Conservation (phyloP, 176 grass and related monocot genomes). For the Ananas comosus region DNA sequence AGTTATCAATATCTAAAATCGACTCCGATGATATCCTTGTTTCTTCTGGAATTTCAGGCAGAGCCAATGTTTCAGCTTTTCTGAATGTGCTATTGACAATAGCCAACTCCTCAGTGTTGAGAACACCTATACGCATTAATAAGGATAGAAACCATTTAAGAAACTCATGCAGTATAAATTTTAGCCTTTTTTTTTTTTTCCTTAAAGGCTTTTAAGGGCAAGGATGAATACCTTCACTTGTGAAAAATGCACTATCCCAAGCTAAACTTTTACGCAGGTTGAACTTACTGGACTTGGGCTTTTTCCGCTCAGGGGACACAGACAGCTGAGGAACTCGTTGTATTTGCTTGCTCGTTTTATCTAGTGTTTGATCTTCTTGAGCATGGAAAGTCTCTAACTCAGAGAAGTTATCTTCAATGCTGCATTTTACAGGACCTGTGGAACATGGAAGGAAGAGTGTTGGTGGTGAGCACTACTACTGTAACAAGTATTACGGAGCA, state of each 20-base stretch:
- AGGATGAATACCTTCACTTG: slow-evolving; percentile 39
- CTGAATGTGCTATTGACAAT: slow-evolving; percentile 58
- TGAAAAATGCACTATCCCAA: slow-evolving; percentile 88
- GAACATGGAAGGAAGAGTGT: neutral
- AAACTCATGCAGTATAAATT: too few relatives aligned
- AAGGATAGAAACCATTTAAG: neutral
- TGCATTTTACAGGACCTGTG: neutral
- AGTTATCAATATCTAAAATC: slow-evolving; percentile 42
- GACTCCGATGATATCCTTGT: slow-evolving; percentile 49
- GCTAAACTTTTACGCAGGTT: slow-evolving; percentile 80
- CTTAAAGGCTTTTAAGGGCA: neutral
- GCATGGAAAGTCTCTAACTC: neutral
- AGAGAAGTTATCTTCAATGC: neutral
- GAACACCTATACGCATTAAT: slow-evolving; percentile 40
- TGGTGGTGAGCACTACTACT: neutral
- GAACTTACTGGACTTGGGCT: slow-evolving; percentile 18
- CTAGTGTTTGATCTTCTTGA: neutral
- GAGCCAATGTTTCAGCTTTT: slow-evolving; percentile 26
- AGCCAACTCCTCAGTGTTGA: slow-evolving; percentile 64
- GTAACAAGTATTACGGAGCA: too few relatives aligned
- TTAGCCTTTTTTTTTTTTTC: too few relatives aligned
- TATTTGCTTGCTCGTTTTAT: slow-evolving; percentile 17
- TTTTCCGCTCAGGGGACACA: slow-evolving; percentile 42
- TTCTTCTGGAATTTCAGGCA: slow-evolving; percentile 68
- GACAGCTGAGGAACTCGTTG: slow-evolving; percentile 29